phyloP scores from a whole-genome alignment of 208 protist genomes.

The Leishmania major region DNA sequence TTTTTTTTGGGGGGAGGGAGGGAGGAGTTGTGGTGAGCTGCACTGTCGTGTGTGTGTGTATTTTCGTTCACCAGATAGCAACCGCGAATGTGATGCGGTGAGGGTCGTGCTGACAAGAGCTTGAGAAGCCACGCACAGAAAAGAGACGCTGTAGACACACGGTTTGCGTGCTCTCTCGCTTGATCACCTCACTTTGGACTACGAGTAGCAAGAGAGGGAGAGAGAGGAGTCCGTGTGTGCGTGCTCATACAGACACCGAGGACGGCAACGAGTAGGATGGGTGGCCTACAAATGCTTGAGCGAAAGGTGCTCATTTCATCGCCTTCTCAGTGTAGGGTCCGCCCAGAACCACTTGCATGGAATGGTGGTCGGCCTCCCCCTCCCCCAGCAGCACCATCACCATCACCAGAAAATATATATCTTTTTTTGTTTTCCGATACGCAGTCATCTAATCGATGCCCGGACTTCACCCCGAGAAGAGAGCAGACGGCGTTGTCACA shows the following conservation, averaged over 20 bases:
- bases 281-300: neutral
- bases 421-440: too few species aligned
- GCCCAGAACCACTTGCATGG: neutral
- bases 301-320: neutral
- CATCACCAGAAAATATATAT: neutral
- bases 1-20: neutral
- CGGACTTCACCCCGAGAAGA: neutral
- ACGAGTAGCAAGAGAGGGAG: neutral
- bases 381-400: neutral
- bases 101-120: neutral
- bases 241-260: neutral
- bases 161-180: neutral
- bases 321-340: neutral
- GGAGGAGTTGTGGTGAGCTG: neutral
- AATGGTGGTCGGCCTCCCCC: neutral
- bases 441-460: neutral
- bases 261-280: neutral
- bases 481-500: neutral
- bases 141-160: neutral
- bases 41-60: neutral
- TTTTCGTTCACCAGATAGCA: neutral
- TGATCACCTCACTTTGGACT: neutral
- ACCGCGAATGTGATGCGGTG: neutral
- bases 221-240: neutral
- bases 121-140: neutral